These are phyloP conservation scores for Metschnikowia shivogae DNA, from an alignment of 805 yeast species.

Conservation along the genomic window DNA sequence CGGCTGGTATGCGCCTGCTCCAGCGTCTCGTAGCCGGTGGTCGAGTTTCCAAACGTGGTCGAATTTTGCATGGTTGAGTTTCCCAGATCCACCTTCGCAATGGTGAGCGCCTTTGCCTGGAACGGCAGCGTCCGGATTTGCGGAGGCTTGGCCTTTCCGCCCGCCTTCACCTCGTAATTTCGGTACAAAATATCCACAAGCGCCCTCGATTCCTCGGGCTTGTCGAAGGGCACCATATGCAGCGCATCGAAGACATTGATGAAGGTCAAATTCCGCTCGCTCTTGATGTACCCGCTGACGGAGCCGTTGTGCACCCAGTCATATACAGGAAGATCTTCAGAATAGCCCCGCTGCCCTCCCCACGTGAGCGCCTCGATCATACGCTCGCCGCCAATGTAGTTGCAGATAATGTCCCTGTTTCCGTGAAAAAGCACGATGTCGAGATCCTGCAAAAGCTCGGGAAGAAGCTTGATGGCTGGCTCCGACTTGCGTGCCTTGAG, in stretches of 20 bases:
- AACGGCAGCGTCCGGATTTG: slow-evolving; percentile 7
- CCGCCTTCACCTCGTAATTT: slow-evolving; percentile 13
- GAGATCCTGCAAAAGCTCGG: slow-evolving; percentile 52
- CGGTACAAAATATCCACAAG: slow-evolving; percentile 50
- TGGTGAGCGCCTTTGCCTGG: neutral
- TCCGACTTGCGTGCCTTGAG: slow-evolving; percentile 50
- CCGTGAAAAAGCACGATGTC: slow-evolving; percentile 81
- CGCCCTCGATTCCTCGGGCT: slow-evolving; percentile 65
- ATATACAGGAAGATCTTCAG: slow-evolving; percentile 25
- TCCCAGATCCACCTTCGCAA: neutral
- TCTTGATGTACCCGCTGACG: slow-evolving; percentile 35
- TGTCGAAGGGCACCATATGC: slow-evolving; percentile 92
- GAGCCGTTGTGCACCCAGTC: slow-evolving; percentile 45
- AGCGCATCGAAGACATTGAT: slow-evolving; percentile 71
- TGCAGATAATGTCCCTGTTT: slow-evolving; percentile 85
- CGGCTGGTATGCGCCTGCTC: slow-evolving; percentile 14
- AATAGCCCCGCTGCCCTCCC: slow-evolving; percentile 50
- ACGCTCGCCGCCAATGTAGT: slow-evolving; percentile 68
- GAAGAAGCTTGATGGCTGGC: slow-evolving; percentile 66
- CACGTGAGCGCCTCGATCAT: slow-evolving; percentile 60
- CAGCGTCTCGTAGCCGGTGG: neutral
- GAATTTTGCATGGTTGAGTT: neutral
- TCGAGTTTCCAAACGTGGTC: neutral
- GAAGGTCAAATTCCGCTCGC: slow-evolving; percentile 71
- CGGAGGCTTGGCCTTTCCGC: slow-evolving; percentile 15